Base-by-base conservation (phyloP, 2,329 filamentous ascomycete genomes). In the Xylaria arbuscula region DNA sequence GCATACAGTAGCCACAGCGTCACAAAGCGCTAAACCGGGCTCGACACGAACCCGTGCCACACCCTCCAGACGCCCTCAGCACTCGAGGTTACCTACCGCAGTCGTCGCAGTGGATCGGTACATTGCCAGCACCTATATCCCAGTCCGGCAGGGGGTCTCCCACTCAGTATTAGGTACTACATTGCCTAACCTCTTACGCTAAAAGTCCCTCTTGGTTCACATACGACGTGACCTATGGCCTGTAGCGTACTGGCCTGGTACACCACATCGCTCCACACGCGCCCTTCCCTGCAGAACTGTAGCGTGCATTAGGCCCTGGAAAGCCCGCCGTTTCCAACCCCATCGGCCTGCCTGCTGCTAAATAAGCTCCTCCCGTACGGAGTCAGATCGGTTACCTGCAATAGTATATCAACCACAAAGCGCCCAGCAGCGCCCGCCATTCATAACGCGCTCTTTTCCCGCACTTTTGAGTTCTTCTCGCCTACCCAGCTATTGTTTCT, bases 301-400 rank as follows among this genome's bases (percentile, higher is more conserved):
- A 70, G 60, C 60, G 60, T 72, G 66, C 69, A 69, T 71, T 66
- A 66, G 64, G 66, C 61, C 66, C 64, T 47, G 38, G 38, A 60
- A 66, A 28, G 57, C 34, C 51, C 59, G 65, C 66, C 58, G 51
- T 66, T 58, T 63, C 66, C 47, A 50, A 50, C 34, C 58, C 58
- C 54, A 48, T 69, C 56, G 45, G 38, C 57, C 24, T 48, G 50
- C 55, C n/a, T 57, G 61, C 19, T 64, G 50, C 40, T 42, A 51
- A 53, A 48, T 63, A 63, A 58, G 47, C 50, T 34, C 28, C 17
- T 47, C 45, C 45, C 22, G 45, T 32, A 40, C 61, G 54, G 38
- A 50, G 32, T 42, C 50, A 51, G 47, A 40, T 55, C 47, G 34
- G 32, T 50, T 42, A 22, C 19, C 42, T 56, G 57, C 47, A 53